phyloP scores from a whole-genome alignment of 1,284 basidiomycete genomes.

The Fistulinella cinereoalba region DNA sequence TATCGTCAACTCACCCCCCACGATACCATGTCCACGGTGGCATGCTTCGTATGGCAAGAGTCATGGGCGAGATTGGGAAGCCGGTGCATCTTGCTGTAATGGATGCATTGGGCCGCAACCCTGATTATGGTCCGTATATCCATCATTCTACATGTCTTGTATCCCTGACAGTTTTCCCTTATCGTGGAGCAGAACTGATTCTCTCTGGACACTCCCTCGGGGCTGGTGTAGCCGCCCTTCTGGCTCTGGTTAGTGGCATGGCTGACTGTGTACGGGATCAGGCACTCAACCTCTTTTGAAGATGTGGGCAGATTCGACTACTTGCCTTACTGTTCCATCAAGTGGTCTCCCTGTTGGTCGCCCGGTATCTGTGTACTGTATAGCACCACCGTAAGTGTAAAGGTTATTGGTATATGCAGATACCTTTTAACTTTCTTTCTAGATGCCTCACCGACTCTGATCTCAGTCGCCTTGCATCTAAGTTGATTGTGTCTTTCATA shows the following conservation, averaged over 20 bases:
- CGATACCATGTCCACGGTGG: conserved; percentile 71
- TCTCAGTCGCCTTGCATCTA: conserved; percentile 52
- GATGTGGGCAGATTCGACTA: conserved; percentile 84
- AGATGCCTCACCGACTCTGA: conserved; percentile 60
- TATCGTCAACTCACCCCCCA: conserved; percentile 17
- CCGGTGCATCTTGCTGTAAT: conserved; percentile 75
- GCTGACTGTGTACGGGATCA: background rate
- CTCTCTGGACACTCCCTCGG: conserved; percentile 87
- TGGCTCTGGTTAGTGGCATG: conserved; percentile 59
- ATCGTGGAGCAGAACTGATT: conserved; percentile 53
- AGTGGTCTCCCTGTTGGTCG: conserved; percentile 70
- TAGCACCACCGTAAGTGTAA: conserved; percentile 70
- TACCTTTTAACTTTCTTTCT: conserved; percentile 5
- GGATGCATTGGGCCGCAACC: conserved; percentile 64
- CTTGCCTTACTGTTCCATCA: conserved; percentile 66
- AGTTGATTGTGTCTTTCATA: conserved; percentile 72
- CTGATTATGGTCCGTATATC: conserved; percentile 57
- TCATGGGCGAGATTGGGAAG: conserved; percentile 74
- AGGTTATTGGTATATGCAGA: conserved; percentile 4
- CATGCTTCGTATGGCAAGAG: conserved; percentile 74
- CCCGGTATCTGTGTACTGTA: conserved; percentile 72
- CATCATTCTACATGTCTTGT: background rate
- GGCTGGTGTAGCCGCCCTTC: conserved; percentile 75
- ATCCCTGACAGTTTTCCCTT: conserved; percentile 9
- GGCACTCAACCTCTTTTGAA: conserved; percentile 28